These are phyloP conservation scores for Penicillium samsonianum DNA, from an alignment of 495 filamentous ascomycete species.

Conservation along the genomic window DNA sequence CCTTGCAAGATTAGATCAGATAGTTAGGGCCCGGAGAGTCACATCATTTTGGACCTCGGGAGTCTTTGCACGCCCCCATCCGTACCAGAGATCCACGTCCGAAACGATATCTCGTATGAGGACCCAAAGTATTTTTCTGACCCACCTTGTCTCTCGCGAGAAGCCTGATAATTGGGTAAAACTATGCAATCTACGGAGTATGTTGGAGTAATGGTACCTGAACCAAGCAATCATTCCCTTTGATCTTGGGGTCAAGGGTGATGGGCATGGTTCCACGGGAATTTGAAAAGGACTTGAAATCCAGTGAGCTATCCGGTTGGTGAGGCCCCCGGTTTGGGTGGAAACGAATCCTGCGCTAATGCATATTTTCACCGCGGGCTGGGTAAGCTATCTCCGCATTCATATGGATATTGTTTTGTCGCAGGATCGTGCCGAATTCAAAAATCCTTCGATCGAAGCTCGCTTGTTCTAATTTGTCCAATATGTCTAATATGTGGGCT, in stretches of 20 bases:
- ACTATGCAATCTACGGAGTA: neutral
- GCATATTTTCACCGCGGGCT: slow-evolving; percentile 7
- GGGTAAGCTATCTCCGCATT: slow-evolving; percentile 14
- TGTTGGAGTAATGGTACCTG: slow-evolving; percentile 3
- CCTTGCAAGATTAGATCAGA: neutral
- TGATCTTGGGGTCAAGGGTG: neutral
- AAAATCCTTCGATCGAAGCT: slow-evolving; percentile 7
- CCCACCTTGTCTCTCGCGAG: slow-evolving; percentile 1
- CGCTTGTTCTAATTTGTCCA: neutral
- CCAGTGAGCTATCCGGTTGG: neutral
- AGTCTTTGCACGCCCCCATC: neutral
- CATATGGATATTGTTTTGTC: neutral
- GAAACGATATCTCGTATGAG: neutral
- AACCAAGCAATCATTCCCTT: neutral
- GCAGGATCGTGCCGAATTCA: slow-evolving; percentile 4
- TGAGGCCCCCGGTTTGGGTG: neutral
- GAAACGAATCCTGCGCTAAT: slow-evolving; percentile 1
- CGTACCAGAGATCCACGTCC: slow-evolving; percentile 9
- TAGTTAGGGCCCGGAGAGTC: slow-evolving; percentile 1
- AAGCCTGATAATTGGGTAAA: slow-evolving; percentile 4
- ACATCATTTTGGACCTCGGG: slow-evolving; percentile 1
- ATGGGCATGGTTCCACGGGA: neutral
- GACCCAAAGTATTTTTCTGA: neutral
- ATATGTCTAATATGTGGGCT: neutral
- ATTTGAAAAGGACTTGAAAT: neutral